phyloP scores from a whole-genome alignment of 2,329 filamentous ascomycete species.

The Alternaria incomplexa region DNA sequence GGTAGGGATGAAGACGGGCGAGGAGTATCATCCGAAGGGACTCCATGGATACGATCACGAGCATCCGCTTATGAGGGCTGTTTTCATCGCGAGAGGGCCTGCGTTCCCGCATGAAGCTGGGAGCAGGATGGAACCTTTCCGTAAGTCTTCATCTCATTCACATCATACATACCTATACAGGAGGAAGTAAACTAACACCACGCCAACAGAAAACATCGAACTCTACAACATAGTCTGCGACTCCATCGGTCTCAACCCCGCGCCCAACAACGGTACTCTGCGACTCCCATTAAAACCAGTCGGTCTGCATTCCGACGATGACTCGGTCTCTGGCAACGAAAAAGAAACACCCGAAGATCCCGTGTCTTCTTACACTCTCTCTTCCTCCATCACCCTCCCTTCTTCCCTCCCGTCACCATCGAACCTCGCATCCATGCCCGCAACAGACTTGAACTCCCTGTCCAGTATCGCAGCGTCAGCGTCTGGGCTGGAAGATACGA shows the following conservation, averaged over 20 bases:
- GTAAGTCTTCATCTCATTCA: constrained; percentile 61
- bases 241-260: constrained; percentile 74
- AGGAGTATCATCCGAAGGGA: constrained; percentile 79
- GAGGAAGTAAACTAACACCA: constrained; percentile 30
- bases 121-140: constrained; percentile 79
- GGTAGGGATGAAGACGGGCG: constrained; percentile 67
- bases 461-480: constrained; percentile 32
- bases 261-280: constrained; percentile 87
- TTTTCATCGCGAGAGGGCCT: constrained; percentile 90
- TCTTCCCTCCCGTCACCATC: constrained; percentile 1
- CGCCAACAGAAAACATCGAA: constrained; percentile 80
- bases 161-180: neutral
- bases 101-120: constrained; percentile 88
- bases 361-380: constrained; percentile 13
- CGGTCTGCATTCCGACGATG: constrained; percentile 64
- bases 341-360: constrained; percentile 64
- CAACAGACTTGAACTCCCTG: constrained; percentile 14
- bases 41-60: constrained; percentile 95
- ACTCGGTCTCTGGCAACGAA: constrained; percentile 41
- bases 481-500: constrained; percentile 25
- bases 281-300: constrained; percentile 70
- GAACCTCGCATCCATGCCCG: constrained; percentile 24
- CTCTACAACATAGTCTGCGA: constrained; percentile 96
- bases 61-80: constrained; percentile 93
- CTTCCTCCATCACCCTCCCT: constrained; percentile 7